Conservation (phyloP, 2,329 filamentous ascomycete species). For the Chaetomium sp. region DNA sequence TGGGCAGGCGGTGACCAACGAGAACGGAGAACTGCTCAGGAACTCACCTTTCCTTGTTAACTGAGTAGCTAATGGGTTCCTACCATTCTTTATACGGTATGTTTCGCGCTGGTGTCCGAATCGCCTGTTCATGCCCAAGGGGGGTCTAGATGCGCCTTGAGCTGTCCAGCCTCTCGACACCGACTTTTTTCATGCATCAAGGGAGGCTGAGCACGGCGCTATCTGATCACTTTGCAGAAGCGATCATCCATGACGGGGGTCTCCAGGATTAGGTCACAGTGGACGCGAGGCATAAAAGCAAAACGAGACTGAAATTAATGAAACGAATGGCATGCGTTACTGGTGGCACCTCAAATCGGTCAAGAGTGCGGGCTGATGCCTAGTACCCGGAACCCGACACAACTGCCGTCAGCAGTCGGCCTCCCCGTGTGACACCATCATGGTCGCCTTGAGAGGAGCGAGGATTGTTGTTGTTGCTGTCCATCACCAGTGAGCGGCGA, state of each 20-base stretch:
- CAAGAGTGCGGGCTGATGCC: slow-evolving; percentile 16
- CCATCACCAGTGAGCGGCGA: not conserved
- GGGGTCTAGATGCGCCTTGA: not conserved
- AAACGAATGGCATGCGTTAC: slow-evolving; percentile 30
- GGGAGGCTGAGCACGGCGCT: slow-evolving; percentile 25
- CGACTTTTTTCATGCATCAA: slow-evolving; percentile 23
- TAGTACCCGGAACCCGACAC: slow-evolving; percentile 14
- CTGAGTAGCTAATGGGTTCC: not conserved
- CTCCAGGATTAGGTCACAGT: not conserved
- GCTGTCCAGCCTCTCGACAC: slow-evolving; percentile 30
- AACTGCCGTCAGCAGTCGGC: slow-evolving; percentile 12
- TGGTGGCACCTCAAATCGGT: slow-evolving; percentile 20
- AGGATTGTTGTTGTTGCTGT: slow-evolving; percentile 3
- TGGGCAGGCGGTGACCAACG: not conserved
- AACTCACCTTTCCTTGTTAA: not conserved
- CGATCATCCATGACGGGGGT: not conserved
- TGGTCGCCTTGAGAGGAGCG: not conserved
- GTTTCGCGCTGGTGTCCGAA: not conserved
- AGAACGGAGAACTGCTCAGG: not conserved
- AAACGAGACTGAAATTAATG: slow-evolving; percentile 34
- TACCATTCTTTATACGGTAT: not conserved
- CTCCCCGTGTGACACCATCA: slow-evolving; percentile 14
- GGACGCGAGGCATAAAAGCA: slow-evolving; percentile 15
- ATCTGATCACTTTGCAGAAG: slow-evolving; percentile 13
- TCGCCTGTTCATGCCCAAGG: not conserved